phyloP scores from a whole-genome alignment of 352 stramenopile genomes.

The Phytophthora hybrid region DNA sequence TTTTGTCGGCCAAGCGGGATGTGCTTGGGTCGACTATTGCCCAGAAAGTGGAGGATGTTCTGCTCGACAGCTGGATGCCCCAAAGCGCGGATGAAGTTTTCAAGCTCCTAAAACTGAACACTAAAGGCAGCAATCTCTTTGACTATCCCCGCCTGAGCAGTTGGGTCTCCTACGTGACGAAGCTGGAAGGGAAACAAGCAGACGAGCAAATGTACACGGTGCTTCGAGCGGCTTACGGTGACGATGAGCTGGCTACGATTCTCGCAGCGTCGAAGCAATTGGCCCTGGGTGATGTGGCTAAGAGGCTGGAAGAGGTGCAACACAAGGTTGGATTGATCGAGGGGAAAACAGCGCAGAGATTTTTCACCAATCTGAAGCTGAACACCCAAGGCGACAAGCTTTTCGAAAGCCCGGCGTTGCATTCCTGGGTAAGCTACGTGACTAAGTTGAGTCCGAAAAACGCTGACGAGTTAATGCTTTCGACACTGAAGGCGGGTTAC shows the following conservation, averaged over 20 bases:
- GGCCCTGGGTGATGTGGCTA: not conserved
- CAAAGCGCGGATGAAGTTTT: not conserved
- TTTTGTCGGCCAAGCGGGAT: too few relatives aligned
- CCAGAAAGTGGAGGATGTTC: not conserved
- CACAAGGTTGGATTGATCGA: not conserved
- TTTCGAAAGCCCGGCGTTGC: not conserved
- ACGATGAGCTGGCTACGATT: not conserved
- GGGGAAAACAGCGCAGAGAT: not conserved
- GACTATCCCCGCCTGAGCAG: too few relatives aligned
- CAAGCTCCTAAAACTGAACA: too few relatives aligned
- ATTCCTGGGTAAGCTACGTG: not conserved
- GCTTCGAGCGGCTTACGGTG: not conserved
- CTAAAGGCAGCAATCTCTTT: too few relatives aligned
- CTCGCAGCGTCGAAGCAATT: not conserved
- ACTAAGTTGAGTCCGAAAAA: not conserved
- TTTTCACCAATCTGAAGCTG: not conserved
- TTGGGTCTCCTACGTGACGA: not conserved
- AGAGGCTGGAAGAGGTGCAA: too few relatives aligned
- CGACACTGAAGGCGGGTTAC: not conserved
- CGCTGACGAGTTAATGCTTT: not conserved
- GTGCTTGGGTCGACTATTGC: too few relatives aligned
- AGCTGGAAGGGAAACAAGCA: not conserved
- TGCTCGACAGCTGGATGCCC: not conserved
- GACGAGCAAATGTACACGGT: not conserved
- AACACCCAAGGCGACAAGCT: not conserved